These are phyloP conservation scores for Coccomyxa sp. DNA, from an alignment of 139 green algal genomes.

Conservation along the genomic window DNA sequence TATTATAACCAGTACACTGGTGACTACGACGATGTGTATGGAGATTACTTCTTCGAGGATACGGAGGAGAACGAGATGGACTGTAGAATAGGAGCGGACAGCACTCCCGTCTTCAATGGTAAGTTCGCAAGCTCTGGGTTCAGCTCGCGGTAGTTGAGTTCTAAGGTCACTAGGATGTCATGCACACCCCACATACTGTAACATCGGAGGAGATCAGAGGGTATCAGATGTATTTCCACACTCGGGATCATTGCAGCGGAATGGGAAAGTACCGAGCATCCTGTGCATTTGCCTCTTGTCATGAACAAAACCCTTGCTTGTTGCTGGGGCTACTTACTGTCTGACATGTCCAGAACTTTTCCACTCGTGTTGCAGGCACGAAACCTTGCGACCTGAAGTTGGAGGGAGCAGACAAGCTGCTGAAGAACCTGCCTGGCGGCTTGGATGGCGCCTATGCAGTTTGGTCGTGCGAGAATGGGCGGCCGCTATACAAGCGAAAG, in stretches of 20 bases:
- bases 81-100: slow-evolving; percentile 5
- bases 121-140: neutral
- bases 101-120: neutral
- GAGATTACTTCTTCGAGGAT: slow-evolving; percentile 12
- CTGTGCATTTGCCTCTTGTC: too few species aligned
- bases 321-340: too few species aligned
- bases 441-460: slow-evolving; percentile 15
- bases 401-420: slow-evolving; percentile 5
- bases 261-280: too few species aligned
- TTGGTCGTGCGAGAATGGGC: slow-evolving; percentile 12
- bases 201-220: too few species aligned
- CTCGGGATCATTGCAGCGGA: too few species aligned
- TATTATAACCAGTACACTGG: slow-evolving; percentile 13
- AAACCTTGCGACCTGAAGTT: slow-evolving; percentile 7
- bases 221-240: too few species aligned
- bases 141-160: too few species aligned
- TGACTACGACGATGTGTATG: slow-evolving; percentile 11
- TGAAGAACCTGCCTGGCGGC: slow-evolving; percentile 1
- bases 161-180: too few species aligned
- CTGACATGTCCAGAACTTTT: too few species aligned
- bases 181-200: too few species aligned
- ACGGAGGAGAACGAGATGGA: neutral
- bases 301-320: too few species aligned
- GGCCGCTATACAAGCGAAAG: slow-evolving; percentile 7
- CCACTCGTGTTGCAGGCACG: neutral